Conservation (phyloP, 2,329 filamentous ascomycete species). For the Aspergillus pseudonomiae region DNA sequence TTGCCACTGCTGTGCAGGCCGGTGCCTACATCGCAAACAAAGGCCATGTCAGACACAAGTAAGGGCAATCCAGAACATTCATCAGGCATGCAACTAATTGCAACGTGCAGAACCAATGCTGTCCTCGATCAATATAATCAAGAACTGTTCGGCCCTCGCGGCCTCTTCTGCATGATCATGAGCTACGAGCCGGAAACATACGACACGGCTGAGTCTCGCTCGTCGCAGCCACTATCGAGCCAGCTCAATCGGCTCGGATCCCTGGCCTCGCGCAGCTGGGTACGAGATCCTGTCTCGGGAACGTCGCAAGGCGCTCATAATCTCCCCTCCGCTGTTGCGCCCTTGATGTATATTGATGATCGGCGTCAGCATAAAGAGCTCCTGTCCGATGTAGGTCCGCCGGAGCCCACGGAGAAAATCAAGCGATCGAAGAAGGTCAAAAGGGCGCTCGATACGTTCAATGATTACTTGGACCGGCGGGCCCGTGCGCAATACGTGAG, state of each 20-base stretch:
- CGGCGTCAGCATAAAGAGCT: background rate
- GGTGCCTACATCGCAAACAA: slow-evolving; percentile 42
- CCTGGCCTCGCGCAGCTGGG: background rate
- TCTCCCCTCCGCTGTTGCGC: background rate
- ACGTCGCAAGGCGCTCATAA: background rate
- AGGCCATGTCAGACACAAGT: slow-evolving; percentile 28
- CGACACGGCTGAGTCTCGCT: background rate
- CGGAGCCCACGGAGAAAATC: background rate
- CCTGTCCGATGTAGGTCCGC: background rate
- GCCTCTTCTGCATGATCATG: slow-evolving; percentile 56
- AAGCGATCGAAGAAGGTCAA: background rate
- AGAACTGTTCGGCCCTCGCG: slow-evolving; percentile 57
- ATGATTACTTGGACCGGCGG: background rate
- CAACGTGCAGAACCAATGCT: slow-evolving; percentile 36
- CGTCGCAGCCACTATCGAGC: background rate
- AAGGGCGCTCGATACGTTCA: background rate
- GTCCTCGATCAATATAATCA: slow-evolving; percentile 59
- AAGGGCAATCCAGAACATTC: background rate
- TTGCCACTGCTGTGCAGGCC: slow-evolving; percentile 47
- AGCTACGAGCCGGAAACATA: slow-evolving; percentile 48
- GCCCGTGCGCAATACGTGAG: background rate
- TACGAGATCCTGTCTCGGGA: background rate
- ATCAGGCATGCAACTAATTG: background rate
- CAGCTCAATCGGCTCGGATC: background rate
- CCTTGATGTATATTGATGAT: background rate